Evolutionary conservation across 176 grass and related monocot genomes (phyloP).

Genomic region (Olyra latifolia): DNA sequence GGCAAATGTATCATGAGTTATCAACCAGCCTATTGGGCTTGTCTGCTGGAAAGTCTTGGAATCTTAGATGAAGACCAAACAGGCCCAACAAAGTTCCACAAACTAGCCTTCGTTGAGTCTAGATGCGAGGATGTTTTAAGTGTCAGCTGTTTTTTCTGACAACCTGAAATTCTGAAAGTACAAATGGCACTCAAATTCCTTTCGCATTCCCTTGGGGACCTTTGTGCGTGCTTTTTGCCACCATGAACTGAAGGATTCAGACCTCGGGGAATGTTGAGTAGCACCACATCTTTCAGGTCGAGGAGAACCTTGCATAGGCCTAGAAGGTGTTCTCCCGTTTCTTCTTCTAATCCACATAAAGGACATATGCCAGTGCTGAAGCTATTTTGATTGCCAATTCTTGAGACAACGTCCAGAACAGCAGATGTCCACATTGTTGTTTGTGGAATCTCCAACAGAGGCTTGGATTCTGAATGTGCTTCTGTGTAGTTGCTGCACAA

Average conservation of each 20-base stretch:
- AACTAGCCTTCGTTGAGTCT: neutral
- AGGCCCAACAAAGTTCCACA: neutral
- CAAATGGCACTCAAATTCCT: neutral
- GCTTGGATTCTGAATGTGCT: neutral
- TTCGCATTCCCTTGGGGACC: too few relatives aligned
- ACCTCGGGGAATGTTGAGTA: too few relatives aligned
- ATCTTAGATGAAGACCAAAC: neutral
- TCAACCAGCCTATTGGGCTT: neutral
- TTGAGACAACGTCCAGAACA: neutral
- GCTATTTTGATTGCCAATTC: neutral
- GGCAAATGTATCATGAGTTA: neutral
- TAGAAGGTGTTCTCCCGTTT: too few relatives aligned
- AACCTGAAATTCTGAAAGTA: constrained; percentile 15
- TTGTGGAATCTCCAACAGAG: neutral
- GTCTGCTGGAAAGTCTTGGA: neutral
- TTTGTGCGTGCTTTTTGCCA: too few relatives aligned
- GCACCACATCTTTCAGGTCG: too few relatives aligned
- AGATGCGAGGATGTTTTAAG: neutral
- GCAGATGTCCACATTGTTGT: neutral
- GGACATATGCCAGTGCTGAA: too few relatives aligned
- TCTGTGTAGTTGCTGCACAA: neutral
- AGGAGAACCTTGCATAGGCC: too few relatives aligned
- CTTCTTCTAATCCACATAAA: too few relatives aligned
- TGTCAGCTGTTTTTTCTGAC: neutral
- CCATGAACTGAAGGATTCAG: too few relatives aligned